Evolutionary conservation across 345 rosid genomes (phyloP), one percentile per base, ranked within the genome.

Genomic region (Raphanus raphanistrum): DNA sequence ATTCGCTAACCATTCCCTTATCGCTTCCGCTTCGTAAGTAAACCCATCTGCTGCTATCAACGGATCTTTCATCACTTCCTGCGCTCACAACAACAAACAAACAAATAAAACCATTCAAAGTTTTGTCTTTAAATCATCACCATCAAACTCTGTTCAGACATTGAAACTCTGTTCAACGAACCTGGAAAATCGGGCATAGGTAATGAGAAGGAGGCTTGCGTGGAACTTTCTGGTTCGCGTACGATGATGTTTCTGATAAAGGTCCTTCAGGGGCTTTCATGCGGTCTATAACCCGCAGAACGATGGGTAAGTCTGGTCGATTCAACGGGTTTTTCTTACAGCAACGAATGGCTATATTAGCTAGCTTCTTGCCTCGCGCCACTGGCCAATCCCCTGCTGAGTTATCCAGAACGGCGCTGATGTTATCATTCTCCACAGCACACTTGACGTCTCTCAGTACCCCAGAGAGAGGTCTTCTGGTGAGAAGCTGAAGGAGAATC

Each of bases 171-270:
- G 25, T 7, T 4, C 36, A 43, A 32, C 35, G 29, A 28, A 93
- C 98, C 94, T 90, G 98, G 66, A 87, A 85, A 80, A 94, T 89
- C 68, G 98, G 98, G 74, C 98, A 94, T 68, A 94, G 83, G 74
- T 91, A 94, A 84, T 91, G 90, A 52, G 98, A 77, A 21, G 97
- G 98, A 58, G 84, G 66, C 7, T 83, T 78, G 3, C 82, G 84
- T 25, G 68, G 84, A 82, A 82, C 90, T 82, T 86, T 88, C 55
- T 76, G 74, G 68, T 75, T 43, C 5, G 69, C 35, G 81, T 63
- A 45, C 43, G 92, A 68, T 11, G 66, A 31, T 4, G 74, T 15
- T 73, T 81, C 64, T 16, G 85, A 80, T 35, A 58, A 79, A 66
- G 70, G 17, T 8, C 25, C 36, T 67, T 73, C 78, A 0, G 65